Percentiles rank a stretch among this genome's conserved stretches.
phyloP scores from a whole-genome alignment of 352 stramenopile genomes.

The Phytophthora ohioensis region DNA sequence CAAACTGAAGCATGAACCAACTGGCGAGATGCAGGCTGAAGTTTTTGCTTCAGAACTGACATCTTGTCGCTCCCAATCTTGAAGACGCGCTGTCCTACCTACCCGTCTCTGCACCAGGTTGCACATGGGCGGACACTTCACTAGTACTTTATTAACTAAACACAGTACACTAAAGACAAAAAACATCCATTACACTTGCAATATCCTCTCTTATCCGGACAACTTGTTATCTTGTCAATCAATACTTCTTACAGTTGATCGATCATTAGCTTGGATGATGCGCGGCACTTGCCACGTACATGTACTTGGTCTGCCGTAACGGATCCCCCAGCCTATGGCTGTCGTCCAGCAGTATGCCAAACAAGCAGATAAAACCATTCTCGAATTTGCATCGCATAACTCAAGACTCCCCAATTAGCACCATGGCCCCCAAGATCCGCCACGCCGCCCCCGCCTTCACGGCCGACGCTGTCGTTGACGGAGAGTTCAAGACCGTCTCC shows the following conservation, averaged over 20 bases:
- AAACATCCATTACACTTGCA: not conserved
- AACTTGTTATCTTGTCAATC: constrained; percentile 2
- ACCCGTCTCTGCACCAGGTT: constrained; percentile 13
- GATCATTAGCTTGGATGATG: no score
- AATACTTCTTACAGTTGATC: constrained; percentile 4
- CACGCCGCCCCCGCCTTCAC: constrained; percentile 80
- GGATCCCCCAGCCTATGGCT: constrained; percentile 17
- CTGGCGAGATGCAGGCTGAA: constrained; percentile 27
- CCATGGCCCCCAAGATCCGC: constrained; percentile 73
- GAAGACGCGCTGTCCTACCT: constrained; percentile 27
- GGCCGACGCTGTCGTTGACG: constrained; percentile 76
- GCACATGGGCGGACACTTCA: constrained; percentile 16
- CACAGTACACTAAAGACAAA: not conserved
- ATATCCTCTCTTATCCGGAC: constrained; percentile 1
- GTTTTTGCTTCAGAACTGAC: constrained; percentile 15
- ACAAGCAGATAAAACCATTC: constrained; percentile 8
- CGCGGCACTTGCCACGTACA: constrained; percentile 10
- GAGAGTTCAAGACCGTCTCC: constrained; percentile 85
- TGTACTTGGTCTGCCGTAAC: constrained; percentile 17
- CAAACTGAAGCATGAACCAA: constrained; percentile 9
- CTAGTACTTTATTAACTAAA: not conserved
- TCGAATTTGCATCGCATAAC: constrained; percentile 19
- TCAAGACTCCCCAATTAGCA: not conserved
- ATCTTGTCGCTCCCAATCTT: constrained; percentile 14
- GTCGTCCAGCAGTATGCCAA: not conserved